phyloP scores from a whole-genome alignment of 2,329 filamentous ascomycete species.

The Paecilomyces dactylethromorphus region DNA sequence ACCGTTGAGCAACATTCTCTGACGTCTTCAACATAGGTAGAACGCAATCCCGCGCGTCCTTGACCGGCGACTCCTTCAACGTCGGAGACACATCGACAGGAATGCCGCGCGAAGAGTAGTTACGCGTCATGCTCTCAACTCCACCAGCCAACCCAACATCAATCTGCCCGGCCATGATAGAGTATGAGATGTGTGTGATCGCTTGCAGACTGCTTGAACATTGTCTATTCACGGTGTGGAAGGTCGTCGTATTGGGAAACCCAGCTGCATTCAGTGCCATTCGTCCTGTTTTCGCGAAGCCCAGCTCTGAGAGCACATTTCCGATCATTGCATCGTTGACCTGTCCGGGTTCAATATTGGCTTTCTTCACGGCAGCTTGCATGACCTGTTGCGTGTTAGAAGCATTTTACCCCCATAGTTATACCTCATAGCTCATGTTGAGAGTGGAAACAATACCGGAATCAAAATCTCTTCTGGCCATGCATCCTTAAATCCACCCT shows the following conservation, averaged over 20 bases:
- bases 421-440: background rate
- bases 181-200: slow-evolving; percentile 81
- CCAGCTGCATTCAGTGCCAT: slow-evolving; percentile 81
- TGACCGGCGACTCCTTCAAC: slow-evolving; percentile 13
- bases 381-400: slow-evolving; percentile 11
- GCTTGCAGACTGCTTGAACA: slow-evolving; percentile 92
- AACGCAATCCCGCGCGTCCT: slow-evolving; percentile 75
- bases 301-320: slow-evolving; percentile 62
- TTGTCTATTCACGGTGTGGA: slow-evolving; percentile 81
- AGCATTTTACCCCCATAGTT: background rate
- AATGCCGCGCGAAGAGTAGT: slow-evolving; percentile 17
- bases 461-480: slow-evolving; percentile 21
- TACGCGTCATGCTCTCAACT: slow-evolving; percentile 71
- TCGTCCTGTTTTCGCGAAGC: slow-evolving; percentile 78
- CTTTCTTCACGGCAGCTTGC: slow-evolving; percentile 16
- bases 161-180: slow-evolving; percentile 71
- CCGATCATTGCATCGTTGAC: slow-evolving; percentile 74
- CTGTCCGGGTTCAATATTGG: slow-evolving; percentile 66
- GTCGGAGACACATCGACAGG: slow-evolving; percentile 17
- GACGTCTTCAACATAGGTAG: slow-evolving; percentile 93
- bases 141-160: slow-evolving; percentile 81
- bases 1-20: slow-evolving; percentile 87
- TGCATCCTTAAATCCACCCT: slow-evolving; percentile 81
- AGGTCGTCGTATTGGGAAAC: slow-evolving; percentile 78
- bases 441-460: slow-evolving; percentile 5